These are phyloP conservation scores for Hypoxylon sp. DNA, from an alignment of 2,329 filamentous ascomycete genomes.

Conservation along the genomic window DNA sequence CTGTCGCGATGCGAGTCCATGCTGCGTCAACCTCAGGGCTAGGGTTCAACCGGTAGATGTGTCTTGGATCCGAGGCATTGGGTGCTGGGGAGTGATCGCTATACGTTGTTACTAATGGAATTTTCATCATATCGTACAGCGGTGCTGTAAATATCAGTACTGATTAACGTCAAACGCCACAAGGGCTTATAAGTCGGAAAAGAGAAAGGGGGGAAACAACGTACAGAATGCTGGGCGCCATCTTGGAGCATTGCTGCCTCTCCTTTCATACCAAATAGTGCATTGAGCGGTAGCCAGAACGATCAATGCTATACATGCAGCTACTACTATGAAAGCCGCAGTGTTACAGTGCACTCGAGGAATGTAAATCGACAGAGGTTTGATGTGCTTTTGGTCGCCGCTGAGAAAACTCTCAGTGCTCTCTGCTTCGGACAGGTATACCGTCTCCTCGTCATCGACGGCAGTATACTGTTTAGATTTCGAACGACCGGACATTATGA, in stretches of 20 bases:
- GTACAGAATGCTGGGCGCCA: conserved; percentile 19
- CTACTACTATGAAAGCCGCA: conserved; percentile 4
- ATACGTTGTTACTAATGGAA: conserved; percentile 7
- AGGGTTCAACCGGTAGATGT: conserved; percentile 14
- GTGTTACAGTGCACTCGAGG: conserved; percentile 10
- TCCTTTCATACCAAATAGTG: conserved; percentile 20
- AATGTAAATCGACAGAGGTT: conserved; percentile 1
- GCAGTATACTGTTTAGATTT: conserved; percentile 12
- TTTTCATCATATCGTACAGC: conserved; percentile 16
- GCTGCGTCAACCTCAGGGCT: conserved; percentile 19
- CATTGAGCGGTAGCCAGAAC: conserved; percentile 20
- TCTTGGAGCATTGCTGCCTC: conserved; percentile 18
- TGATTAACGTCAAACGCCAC: neutral
- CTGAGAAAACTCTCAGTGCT: conserved; percentile 9
- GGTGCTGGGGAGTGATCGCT: conserved; percentile 19
- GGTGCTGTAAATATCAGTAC: conserved; percentile 6
- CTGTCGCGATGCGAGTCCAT: conserved; percentile 21
- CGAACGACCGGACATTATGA: conserved; percentile 8
- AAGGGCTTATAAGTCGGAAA: neutral
- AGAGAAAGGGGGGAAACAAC: neutral
- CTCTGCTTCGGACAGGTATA: conserved; percentile 13
- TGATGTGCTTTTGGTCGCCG: neutral
- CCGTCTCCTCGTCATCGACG: conserved; percentile 17
- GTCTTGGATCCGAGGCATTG: conserved; percentile 18
- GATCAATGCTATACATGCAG: neutral